These are phyloP conservation scores for Solanum lycopersicoides DNA, from an alignment of 257 asterid genomes.

Conservation along the genomic window DNA sequence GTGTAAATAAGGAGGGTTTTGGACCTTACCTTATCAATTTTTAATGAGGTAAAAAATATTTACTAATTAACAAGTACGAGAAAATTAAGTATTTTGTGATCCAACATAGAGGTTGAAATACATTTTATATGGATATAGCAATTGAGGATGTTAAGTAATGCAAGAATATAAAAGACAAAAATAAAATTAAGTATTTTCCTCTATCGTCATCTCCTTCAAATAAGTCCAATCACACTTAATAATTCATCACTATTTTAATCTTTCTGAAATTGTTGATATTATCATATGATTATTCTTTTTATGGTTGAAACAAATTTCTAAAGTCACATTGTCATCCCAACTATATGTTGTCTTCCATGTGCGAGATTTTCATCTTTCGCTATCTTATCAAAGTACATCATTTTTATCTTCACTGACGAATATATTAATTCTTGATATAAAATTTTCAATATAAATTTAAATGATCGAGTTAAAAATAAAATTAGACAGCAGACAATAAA, in stretches of 20 bases:
- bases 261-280: background rate
- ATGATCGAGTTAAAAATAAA: background rate
- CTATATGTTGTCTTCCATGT: background rate
- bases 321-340: background rate
- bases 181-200: background rate
- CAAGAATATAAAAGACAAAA: background rate
- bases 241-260: background rate
- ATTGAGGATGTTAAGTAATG: background rate
- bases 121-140: background rate
- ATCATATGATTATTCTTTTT: background rate
- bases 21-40: background rate
- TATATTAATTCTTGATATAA: background rate
- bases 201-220: background rate
- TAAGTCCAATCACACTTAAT: background rate
- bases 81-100: background rate
- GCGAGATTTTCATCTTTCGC: background rate
- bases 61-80: background rate
- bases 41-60: background rate
- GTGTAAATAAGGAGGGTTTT: background rate
- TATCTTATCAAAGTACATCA: background rate
- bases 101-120: background rate
- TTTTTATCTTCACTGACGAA: background rate
- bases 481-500: background rate
- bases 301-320: background rate
- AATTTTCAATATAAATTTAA: accelerated